Conservation (phyloP, 106 monocot genomes). For the Dendrobium catenatum region DNA sequence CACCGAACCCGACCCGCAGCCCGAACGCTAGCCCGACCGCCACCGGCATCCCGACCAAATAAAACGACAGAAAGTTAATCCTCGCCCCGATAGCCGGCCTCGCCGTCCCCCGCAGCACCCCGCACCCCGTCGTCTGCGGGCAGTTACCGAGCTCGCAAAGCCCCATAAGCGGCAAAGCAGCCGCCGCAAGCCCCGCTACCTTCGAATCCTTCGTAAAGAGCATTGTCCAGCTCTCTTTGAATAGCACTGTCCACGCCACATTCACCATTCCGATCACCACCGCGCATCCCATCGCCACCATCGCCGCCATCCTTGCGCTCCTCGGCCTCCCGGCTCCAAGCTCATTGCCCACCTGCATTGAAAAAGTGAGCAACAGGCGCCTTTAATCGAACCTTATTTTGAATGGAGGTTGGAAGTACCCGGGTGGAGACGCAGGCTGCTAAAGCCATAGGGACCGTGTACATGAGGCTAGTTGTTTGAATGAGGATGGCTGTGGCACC, state of each 20-base stretch:
- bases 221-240: constrained; percentile 40
- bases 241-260: constrained; percentile 41
- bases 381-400: too few relatives aligned
- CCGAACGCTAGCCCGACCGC: constrained; percentile 71
- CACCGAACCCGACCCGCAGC: constrained; percentile 45
- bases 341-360: constrained; percentile 69
- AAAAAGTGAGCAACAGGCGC: neutral
- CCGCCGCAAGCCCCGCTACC: constrained; percentile 50
- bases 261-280: constrained; percentile 35
- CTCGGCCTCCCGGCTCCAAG: constrained; percentile 60
- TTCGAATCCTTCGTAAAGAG: constrained; percentile 58
- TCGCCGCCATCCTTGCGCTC: constrained; percentile 56
- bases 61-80: constrained; percentile 76
- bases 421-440: constrained; percentile 84
- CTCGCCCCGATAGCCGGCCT: constrained; percentile 59
- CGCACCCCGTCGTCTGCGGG: constrained; percentile 86
- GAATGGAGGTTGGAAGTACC: constrained; percentile 21
- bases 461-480: constrained; percentile 94
- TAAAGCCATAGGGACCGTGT: constrained; percentile 84
- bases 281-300: constrained; percentile 64
- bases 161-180: constrained; percentile 65
- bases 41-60: constrained; percentile 74
- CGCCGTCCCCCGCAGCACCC: constrained; percentile 78
- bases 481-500: constrained; percentile 80
- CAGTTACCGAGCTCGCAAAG: constrained; percentile 89